Percentiles rank a stretch among this genome's conserved stretches.
Conservation (phyloP, 202 grass and related monocot genomes). For the Saccharum hybrid region DNA sequence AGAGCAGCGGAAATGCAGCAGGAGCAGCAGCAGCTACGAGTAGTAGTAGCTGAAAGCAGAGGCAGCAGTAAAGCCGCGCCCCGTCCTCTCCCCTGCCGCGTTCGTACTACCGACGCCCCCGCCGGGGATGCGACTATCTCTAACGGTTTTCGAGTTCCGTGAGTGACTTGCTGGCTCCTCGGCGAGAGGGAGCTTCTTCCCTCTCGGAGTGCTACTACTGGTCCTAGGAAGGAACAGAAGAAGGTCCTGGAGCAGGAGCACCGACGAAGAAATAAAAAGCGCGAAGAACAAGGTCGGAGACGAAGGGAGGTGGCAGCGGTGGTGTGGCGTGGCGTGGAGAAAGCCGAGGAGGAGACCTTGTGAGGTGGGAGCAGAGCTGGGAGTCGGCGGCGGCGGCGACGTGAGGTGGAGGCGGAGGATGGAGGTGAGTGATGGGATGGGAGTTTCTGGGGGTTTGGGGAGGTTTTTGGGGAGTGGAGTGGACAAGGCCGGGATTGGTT, state of each 20-base stretch:
- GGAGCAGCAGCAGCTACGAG: conserved; percentile 18
- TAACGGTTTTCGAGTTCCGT: conserved; percentile 69
- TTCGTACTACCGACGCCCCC: conserved; percentile 21
- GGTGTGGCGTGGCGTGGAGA: not conserved
- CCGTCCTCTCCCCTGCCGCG: conserved; percentile 36
- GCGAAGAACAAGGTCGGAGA: conserved; percentile 40
- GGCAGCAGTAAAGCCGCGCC: no score
- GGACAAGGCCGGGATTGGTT: conserved; percentile 13
- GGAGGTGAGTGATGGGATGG: conserved; percentile 17
- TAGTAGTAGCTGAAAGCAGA: no score
- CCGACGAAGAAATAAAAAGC: not conserved
- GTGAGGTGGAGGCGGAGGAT: not conserved
- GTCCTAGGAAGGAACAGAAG: conserved; percentile 4
- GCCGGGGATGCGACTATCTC: not conserved
- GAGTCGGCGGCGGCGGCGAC: not conserved
- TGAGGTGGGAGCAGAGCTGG: conserved; percentile 20
- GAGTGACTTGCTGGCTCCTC: not conserved
- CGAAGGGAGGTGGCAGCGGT: conserved; percentile 16
- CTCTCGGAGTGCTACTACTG: not conserved
- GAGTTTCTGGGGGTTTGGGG: conserved; percentile 56
- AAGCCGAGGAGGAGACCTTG: conserved; percentile 33
- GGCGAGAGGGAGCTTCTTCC: not conserved
- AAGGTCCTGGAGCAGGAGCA: not conserved
- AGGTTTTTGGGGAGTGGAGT: conserved; percentile 42
- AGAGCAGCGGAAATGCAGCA: conserved; percentile 45